Evolutionary conservation across 1,284 basidiomycete species (phyloP), one percentile per base, ranked within the genome.

Genomic region (Porogramme epimiltina): DNA sequence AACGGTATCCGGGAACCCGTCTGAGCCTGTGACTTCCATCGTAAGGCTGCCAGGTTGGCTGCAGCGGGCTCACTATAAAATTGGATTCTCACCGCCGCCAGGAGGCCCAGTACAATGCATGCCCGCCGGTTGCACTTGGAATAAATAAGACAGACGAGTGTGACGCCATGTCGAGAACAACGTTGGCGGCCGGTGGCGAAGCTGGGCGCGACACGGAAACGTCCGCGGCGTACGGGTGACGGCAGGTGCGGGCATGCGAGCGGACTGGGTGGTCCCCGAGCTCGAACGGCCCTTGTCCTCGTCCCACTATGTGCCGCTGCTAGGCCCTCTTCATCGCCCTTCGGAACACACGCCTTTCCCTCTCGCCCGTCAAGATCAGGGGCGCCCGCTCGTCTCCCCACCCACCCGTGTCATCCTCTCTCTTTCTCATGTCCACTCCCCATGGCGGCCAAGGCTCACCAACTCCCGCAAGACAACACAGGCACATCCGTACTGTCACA

Each of bases 401-500:
- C 13, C 23, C 37, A 39, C 37, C 24, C 19, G 23, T 31, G 28
- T 8, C 38, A 10, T 18, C 22, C 16, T 13, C 42, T 33, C 22
- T 33, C n/a, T 46, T 37, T 45, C 49, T 47, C 49, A 47, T 55
- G 45, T 48, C 47, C 42, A 45, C 33, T 37, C 11, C 16, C 49
- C 50, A 68, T 67, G 66, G 56, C 69, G 20, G 54, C 65, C 45
- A 72, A 65, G 51, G 52, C 60, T 10, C 52, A 60, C 33, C 45
- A 52, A n/a, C 31, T 53, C 15, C 54, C 63, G 4, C 62, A 68
- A 47, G 71, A 71, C 49, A 69, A 62, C 55, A 68, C 67, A 18
- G 71, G 67, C n/a, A 61, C 68, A 6, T 56, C 62, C 34, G 58
- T 60, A 3, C 62, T 72, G 23, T 65, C 67, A 36, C 68, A 68